Conservation (phyloP, 768 basidiomycete species). For the Rossbeevera mucosa region DNA sequence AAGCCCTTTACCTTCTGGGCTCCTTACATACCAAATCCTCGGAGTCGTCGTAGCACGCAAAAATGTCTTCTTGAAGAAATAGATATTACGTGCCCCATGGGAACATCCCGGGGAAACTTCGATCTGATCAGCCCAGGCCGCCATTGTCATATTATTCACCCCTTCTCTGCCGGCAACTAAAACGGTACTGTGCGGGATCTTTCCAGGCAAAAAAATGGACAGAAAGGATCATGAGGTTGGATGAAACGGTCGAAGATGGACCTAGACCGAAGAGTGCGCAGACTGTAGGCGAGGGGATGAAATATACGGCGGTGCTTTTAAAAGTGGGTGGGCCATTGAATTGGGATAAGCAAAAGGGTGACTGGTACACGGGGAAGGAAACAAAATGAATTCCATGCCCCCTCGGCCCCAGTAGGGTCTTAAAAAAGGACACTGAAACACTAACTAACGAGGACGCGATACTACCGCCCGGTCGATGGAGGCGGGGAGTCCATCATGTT, state of each 20-base stretch:
- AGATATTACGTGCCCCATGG: not conserved
- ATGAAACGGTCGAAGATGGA: not conserved
- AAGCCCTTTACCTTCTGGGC: not conserved
- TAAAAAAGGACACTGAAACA: not conserved
- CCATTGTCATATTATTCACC: not conserved
- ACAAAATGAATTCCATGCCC: conserved; percentile 4
- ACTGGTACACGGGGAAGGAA: not conserved
- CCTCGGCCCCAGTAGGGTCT: conserved; percentile 8
- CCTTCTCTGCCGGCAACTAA: not conserved
- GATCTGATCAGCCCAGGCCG: not conserved
- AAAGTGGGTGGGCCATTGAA: not conserved
- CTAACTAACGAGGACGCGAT: conserved; percentile 1
- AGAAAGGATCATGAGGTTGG: not conserved
- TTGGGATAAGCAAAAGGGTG: not conserved
- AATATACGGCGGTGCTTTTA: conserved; percentile 1
- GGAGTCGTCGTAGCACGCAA: not conserved
- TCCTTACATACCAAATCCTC: not conserved
- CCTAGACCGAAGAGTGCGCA: not conserved
- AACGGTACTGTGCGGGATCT: not conserved
- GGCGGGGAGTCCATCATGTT: conserved; percentile 22
- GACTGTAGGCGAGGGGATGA: not conserved
- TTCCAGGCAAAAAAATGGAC: not conserved
- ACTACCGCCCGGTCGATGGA: conserved; percentile 2
- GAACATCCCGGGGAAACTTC: not conserved
- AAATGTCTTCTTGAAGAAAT: not conserved